Evolutionary conservation across 2,329 filamentous ascomycete species (phyloP).

Genomic region (Chaetomium strumarium): DNA sequence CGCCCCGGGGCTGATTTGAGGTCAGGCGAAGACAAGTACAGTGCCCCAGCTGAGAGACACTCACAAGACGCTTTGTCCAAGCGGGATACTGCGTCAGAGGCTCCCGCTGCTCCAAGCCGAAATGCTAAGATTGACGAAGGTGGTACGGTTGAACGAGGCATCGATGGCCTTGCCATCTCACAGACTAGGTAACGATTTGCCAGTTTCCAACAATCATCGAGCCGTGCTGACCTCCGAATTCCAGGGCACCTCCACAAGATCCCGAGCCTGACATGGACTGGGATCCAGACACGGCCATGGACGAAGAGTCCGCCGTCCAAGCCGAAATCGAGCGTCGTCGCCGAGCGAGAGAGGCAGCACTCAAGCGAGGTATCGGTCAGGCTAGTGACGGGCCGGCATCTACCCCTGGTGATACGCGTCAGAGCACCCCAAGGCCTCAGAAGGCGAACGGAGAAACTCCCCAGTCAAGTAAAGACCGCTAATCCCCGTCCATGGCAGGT

Average conservation of each 20-base stretch:
- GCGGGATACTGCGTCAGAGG: slow-evolving; percentile 54
- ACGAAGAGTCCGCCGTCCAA: slow-evolving; percentile 53
- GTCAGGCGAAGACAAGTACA: slow-evolving; percentile 36
- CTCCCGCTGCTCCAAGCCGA: slow-evolving; percentile 52
- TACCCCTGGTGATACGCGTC: slow-evolving; percentile 45
- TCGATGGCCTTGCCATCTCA: slow-evolving; percentile 25
- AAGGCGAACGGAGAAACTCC: slow-evolving; percentile 38
- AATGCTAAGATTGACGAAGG: slow-evolving; percentile 64
- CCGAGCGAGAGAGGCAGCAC: slow-evolving; percentile 75
- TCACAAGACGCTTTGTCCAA: slow-evolving; percentile 55
- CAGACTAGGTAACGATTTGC: slow-evolving; percentile 32
- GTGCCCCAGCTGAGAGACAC: slow-evolving; percentile 43
- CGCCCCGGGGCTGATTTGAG: slow-evolving; percentile 27
- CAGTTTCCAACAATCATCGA: background rate
- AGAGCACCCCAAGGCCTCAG: slow-evolving; percentile 36
- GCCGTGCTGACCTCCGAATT: background rate
- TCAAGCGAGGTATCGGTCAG: slow-evolving; percentile 68
- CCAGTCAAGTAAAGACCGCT: slow-evolving; percentile 38
- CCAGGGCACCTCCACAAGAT: slow-evolving; percentile 9
- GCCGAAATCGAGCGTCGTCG: slow-evolving; percentile 80
- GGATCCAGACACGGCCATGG: slow-evolving; percentile 55
- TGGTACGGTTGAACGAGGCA: slow-evolving; percentile 44
- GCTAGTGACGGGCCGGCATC: slow-evolving; percentile 55
- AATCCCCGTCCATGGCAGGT: background rate
- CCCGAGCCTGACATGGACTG: slow-evolving; percentile 35